Percentiles rank a stretch among this genome's conserved stretches.
These are phyloP conservation scores for Claviceps sp. DNA, from an alignment of 2,329 filamentous ascomycete genomes.

Conservation along the genomic window DNA sequence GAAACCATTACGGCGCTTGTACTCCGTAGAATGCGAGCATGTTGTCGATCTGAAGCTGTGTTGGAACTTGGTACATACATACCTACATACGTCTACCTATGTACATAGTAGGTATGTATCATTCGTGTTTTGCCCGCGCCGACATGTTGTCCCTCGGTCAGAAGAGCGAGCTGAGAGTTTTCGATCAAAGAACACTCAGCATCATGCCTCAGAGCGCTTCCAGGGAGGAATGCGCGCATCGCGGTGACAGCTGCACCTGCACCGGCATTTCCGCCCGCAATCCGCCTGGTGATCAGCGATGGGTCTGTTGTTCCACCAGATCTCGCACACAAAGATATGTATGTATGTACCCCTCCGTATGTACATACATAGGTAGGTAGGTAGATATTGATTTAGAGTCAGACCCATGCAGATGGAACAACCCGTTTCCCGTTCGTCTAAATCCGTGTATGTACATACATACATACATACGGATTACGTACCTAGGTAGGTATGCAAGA, in stretches of 20 bases:
- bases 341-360: too few species aligned
- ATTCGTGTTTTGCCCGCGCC: not conserved
- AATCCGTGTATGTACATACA: not conserved
- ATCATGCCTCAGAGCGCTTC: too few species aligned
- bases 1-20: not conserved
- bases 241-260: not conserved
- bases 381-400: not conserved
- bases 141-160: not conserved
- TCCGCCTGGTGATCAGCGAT: not conserved
- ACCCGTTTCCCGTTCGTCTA: not conserved
- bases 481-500: not conserved
- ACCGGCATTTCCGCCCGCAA: not conserved
- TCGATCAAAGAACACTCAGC: not conserved
- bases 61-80: not conserved
- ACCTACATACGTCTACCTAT: too few species aligned
- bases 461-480: not conserved
- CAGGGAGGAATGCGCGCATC: not conserved
- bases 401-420: conserved; percentile 2
- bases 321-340: conserved; percentile 1
- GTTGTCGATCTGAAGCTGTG: not conserved
- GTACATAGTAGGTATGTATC: too few species aligned
- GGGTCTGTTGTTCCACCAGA: conserved; percentile 4
- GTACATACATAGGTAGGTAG: too few species aligned
- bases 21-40: not conserved
- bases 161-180: not conserved